phyloP scores from a whole-genome alignment of 768 basidiomycete species.

The Trametes cubensis region DNA sequence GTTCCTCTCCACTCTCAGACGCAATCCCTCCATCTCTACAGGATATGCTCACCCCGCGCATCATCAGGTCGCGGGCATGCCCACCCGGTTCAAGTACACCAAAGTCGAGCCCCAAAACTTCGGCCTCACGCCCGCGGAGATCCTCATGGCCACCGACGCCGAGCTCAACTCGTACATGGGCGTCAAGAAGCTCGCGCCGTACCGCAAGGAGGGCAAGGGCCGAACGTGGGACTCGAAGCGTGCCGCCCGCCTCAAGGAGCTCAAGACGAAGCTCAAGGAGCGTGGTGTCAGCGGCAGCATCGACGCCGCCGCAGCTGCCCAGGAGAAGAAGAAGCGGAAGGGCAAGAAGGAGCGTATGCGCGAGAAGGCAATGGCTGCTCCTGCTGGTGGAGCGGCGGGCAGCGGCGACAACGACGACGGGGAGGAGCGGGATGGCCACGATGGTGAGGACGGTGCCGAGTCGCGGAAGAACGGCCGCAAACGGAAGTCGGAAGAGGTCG shows the following conservation, averaged over 20 bases:
- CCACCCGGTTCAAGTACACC: constrained; percentile 94
- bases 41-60: constrained; percentile 12
- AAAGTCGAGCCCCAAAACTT: constrained; percentile 62
- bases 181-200: constrained; percentile 90
- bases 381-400: constrained; percentile 27
- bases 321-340: constrained; percentile 57
- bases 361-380: constrained; percentile 42
- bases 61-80: constrained; percentile 78
- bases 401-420: constrained; percentile 51
- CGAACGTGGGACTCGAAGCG: constrained; percentile 67
- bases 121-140: constrained; percentile 80
- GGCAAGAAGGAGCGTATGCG: constrained; percentile 72
- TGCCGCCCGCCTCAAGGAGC: constrained; percentile 66
- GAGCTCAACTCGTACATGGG: constrained; percentile 93
- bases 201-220: constrained; percentile 56
- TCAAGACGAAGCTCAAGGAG: constrained; percentile 62
- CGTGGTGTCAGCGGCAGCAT: constrained; percentile 36
- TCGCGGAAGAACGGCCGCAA: constrained; percentile 53
- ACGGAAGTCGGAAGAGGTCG: constrained; percentile 26
- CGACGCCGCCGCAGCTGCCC: constrained; percentile 26
- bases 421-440: constrained; percentile 21
- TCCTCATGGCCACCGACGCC: constrained; percentile 87
- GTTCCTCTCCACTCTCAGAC: constrained; percentile 30
- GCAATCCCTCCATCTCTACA: background rate
- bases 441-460: constrained; percentile 1